Conservation (phyloP, 2,329 filamentous ascomycete genomes). For the Blastomyces parvus region DNA sequence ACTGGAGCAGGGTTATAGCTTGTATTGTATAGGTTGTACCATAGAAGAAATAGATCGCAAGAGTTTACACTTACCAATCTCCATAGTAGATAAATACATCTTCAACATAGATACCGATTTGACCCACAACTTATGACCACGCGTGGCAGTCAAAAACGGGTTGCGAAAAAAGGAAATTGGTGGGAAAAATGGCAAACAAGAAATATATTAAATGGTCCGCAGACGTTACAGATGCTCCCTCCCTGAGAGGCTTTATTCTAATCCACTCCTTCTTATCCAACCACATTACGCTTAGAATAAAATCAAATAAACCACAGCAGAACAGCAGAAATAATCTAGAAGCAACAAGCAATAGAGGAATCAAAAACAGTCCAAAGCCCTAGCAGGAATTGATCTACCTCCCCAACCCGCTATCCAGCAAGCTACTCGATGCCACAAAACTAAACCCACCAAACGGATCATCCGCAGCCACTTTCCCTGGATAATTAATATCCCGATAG, state of each 20-base stretch:
- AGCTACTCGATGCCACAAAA: constrained; percentile 40
- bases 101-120: neutral
- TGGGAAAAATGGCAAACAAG: neutral
- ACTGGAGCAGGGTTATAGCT: neutral
- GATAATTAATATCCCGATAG: neutral
- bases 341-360: neutral
- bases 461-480: constrained; percentile 3
- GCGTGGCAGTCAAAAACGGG: neutral
- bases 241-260: neutral
- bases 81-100: neutral
- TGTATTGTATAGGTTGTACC: neutral
- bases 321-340: neutral
- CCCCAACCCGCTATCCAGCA: constrained; percentile 34
- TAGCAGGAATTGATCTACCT: neutral
- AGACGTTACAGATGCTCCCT: neutral
- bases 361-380: neutral
- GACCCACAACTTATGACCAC: neutral
- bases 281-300: neutral
- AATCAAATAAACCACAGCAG: neutral
- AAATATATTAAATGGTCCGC: neutral
- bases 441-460: constrained; percentile 42
- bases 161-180: neutral
- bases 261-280: neutral
- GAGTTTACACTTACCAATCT: neutral
- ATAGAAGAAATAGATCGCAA: neutral